Base-by-base conservation (phyloP, 495 filamentous ascomycete genomes). In the Sphaerosporella brunnea region DNA sequence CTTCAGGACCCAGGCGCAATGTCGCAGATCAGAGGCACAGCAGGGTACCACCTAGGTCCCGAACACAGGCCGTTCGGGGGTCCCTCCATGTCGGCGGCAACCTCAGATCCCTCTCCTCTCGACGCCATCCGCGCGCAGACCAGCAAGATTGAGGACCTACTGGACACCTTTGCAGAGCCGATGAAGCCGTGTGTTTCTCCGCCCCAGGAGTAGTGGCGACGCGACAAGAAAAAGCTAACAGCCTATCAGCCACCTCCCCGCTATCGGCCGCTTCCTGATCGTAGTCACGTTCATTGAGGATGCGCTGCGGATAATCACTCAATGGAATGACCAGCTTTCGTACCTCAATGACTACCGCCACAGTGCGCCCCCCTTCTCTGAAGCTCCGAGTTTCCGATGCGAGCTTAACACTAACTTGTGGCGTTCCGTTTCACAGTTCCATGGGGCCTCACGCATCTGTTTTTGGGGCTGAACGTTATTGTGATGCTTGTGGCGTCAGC, bases 211-310 rank as follows among this genome's bases (percentile, higher is more conserved):
- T n/a, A n/a, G n/a, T n/a, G n/a, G n/a, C n/a, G n/a, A n/a, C n/a
- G n/a, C 15, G 10, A 16, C 23, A 19, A 45, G 21, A n/a, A 10
- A 13, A 13, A 30, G 42, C 42, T 45, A 45, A 45, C 37, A 16
- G 7, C 20, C 59, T 44, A 61, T 11, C 35, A 96, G 88, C 53
- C 94, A 92, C 59, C 72, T 97, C 15, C 90, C 90, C 24, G 84
- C 83, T 48, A 87, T 96, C 66, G 90, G 90, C 32, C 82, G 90
- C 36, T 96, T 96, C 66, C 68, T 97, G 54, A 97, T 97, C 55
- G 90, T 97, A 23, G 90, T 95, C 48, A 97, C 90, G 52, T 97
- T 97, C 69, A 72, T 97, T 50, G 90, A 97, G 67, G 90, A 97
- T 68, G 83, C 87, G 25, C 68, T 97, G 34, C 75, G 90, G 63